These are phyloP conservation scores for Penicillium concentricum DNA, from an alignment of 2,329 filamentous ascomycete genomes.

Conservation along the genomic window DNA sequence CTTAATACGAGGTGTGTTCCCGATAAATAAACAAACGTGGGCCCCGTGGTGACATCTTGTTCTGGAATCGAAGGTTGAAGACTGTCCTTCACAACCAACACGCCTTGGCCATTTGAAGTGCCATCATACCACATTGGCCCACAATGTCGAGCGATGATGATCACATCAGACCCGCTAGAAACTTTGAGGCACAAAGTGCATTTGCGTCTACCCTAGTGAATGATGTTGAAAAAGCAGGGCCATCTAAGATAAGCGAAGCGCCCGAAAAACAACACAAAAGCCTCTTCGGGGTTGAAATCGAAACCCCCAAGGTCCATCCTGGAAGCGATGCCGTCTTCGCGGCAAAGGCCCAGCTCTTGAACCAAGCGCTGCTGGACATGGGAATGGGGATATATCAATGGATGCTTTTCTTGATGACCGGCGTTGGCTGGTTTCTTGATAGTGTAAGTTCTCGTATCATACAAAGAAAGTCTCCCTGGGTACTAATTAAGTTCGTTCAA, in stretches of 20 bases:
- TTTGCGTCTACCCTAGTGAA: conserved; percentile 9
- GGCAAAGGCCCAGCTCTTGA: conserved; percentile 15
- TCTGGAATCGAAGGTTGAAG: too few species aligned
- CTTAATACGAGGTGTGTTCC: neutral
- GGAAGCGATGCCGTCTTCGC: conserved; percentile 10
- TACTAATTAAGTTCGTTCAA: neutral
- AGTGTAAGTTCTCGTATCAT: conserved; percentile 12
- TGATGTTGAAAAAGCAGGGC: conserved; percentile 6
- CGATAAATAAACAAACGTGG: neutral
- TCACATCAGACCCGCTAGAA: neutral
- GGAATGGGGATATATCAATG: conserved; percentile 24
- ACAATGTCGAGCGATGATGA: neutral
- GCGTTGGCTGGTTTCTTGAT: conserved; percentile 23
- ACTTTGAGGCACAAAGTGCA: conserved; percentile 11
- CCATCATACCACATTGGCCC: too few species aligned
- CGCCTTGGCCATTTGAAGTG: too few species aligned
- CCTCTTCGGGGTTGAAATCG: neutral
- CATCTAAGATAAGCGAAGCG: neutral
- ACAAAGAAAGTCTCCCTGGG: neutral
- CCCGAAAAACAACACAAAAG: conserved; percentile 2
- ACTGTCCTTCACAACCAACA: too few species aligned
- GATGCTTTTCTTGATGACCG: conserved; percentile 19
- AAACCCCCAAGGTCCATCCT: conserved; percentile 1
- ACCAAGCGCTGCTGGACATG: conserved; percentile 20
- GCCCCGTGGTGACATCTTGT: neutral